These are phyloP conservation scores for Leavenworthia alabamica DNA, from an alignment of 345 rosid genomes.

Conservation along the genomic window DNA sequence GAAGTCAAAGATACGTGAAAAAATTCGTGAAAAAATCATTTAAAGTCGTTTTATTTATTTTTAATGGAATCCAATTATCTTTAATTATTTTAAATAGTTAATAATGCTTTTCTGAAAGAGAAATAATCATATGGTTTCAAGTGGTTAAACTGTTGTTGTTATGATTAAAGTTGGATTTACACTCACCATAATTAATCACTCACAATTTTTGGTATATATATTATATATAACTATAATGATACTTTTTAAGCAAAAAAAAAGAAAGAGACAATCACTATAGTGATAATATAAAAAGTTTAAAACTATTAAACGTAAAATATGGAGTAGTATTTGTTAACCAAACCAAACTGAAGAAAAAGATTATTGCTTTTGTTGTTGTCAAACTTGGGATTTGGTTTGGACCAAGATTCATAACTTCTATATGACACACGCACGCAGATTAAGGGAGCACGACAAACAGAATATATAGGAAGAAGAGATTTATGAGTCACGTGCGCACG, in stretches of 20 bases:
- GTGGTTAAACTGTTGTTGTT: conserved; percentile 24
- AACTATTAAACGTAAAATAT: background rate
- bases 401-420: conserved; percentile 21
- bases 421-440: conserved; percentile 29
- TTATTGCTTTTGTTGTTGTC: background rate
- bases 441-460: conserved; percentile 29
- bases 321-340: background rate
- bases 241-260: no score
- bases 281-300: background rate
- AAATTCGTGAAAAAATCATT: background rate
- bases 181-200: background rate
- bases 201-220: background rate
- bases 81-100: background rate
- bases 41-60: background rate
- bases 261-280: no score
- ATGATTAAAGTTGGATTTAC: conserved; percentile 19
- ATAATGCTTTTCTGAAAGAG: conserved; percentile 17
- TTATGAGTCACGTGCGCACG: conserved; percentile 80
- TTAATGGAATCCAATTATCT: conserved; percentile 19
- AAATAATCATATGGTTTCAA: conserved; percentile 24
- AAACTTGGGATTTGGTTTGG: conserved; percentile 19
- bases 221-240: background rate
- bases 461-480: conserved; percentile 33
- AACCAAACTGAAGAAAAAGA: background rate
- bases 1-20: conserved; percentile 26